Evolutionary conservation across 2,329 filamentous ascomycete genomes (phyloP).

Genomic region (Colletotrichum agaves): DNA sequence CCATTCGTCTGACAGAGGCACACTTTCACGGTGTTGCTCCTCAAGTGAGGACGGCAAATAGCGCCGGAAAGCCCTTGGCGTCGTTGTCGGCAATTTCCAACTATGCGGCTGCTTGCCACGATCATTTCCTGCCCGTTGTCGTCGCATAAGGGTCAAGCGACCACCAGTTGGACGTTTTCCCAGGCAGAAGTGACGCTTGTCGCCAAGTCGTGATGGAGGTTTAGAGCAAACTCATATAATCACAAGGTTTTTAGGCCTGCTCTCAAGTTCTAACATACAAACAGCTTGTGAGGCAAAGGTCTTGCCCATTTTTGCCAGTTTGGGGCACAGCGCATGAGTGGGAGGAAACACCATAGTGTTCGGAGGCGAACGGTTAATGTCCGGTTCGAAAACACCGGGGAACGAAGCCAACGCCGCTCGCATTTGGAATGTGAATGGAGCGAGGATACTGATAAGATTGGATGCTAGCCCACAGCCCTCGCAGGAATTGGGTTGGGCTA

Average conservation of each 20-base stretch:
- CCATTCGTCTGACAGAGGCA: not conserved
- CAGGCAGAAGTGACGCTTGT: slow-evolving; percentile 8
- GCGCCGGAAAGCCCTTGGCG: not conserved
- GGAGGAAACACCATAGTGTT: not conserved
- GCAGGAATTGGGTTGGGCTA: slow-evolving; percentile 32
- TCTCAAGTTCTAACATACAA: not conserved
- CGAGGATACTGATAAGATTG: slow-evolving; percentile 33
- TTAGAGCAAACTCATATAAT: not conserved
- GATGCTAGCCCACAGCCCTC: slow-evolving; percentile 24
- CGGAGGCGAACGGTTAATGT: not conserved
- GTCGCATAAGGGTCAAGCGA: slow-evolving; percentile 18
- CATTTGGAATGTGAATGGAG: slow-evolving; percentile 28
- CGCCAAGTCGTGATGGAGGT: not conserved
- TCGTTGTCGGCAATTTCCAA: not conserved
- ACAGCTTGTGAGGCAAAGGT: not conserved
- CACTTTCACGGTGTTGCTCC: not conserved
- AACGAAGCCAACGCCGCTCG: slow-evolving; percentile 8
- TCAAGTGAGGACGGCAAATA: slow-evolving; percentile 5
- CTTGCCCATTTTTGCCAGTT: not conserved
- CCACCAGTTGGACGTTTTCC: not conserved
- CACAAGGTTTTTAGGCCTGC: not conserved
- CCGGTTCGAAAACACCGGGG: not conserved
- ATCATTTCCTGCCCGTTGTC: slow-evolving; percentile 12
- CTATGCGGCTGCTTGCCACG: slow-evolving; percentile 6
- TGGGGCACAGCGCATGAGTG: not conserved